phyloP scores from a whole-genome alignment of 2,329 filamentous ascomycete species.

The Aspergillus fischeri region DNA sequence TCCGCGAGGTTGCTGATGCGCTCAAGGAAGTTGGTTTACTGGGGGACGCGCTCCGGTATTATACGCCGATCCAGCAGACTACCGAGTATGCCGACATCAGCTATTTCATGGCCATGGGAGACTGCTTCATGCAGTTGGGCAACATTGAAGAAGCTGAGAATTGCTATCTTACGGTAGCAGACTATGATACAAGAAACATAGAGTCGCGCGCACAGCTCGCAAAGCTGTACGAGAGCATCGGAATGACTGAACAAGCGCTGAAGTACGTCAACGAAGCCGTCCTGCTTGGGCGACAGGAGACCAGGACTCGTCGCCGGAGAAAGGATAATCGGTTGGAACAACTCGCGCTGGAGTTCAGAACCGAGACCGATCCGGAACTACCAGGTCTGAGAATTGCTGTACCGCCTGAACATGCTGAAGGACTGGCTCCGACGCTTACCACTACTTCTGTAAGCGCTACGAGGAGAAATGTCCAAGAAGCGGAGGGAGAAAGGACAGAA shows the following conservation, averaged over 20 bases:
- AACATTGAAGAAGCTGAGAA: slow-evolving; percentile 68
- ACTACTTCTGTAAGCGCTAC: slow-evolving; percentile 11
- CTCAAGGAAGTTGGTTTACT: slow-evolving; percentile 50
- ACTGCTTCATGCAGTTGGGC: slow-evolving; percentile 63
- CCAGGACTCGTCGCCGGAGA: slow-evolving; percentile 25
- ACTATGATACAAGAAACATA: slow-evolving; percentile 66
- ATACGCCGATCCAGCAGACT: slow-evolving; percentile 48
- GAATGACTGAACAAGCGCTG: slow-evolving; percentile 70
- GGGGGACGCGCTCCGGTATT: slow-evolving; percentile 57
- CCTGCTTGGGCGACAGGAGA: slow-evolving; percentile 51
- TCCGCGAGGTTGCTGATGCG: slow-evolving; percentile 64
- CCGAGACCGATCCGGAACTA: slow-evolving; percentile 15
- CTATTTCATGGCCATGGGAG: slow-evolving; percentile 49
- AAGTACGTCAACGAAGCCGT: slow-evolving; percentile 73
- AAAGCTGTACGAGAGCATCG: slow-evolving; percentile 74
- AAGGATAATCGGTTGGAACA: slow-evolving; percentile 39
- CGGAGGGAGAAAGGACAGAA: slow-evolving; percentile 36
- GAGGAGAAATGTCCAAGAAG: slow-evolving; percentile 22
- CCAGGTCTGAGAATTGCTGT: slow-evolving; percentile 15
- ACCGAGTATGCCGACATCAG: slow-evolving; percentile 45
- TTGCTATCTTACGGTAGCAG: slow-evolving; percentile 69
- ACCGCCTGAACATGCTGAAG: slow-evolving; percentile 11
- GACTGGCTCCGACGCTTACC: slow-evolving; percentile 13
- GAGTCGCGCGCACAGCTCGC: slow-evolving; percentile 76
- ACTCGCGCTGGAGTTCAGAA: slow-evolving; percentile 36